Evolutionary conservation across 305 asterid species (phyloP).

Genomic region (Solanum hybrid): DNA sequence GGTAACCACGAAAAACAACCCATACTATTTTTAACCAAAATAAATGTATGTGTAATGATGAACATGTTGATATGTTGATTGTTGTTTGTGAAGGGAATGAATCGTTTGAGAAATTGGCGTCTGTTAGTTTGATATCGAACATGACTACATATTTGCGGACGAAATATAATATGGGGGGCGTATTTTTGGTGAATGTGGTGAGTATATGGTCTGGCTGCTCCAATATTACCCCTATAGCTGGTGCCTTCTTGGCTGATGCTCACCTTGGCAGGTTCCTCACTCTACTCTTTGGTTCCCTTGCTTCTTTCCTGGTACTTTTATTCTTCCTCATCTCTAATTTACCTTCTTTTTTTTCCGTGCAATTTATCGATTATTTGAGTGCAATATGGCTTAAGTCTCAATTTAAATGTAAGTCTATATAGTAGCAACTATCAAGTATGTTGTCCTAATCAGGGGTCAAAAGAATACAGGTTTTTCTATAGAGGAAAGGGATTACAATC

Average conservation of each 20-base stretch:
- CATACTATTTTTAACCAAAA: background rate
- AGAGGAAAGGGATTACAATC: background rate
- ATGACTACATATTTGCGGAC: conserved; percentile 52
- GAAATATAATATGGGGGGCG: conserved; percentile 52
- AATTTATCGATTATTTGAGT: background rate
- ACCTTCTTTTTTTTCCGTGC: background rate
- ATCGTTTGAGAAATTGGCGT: conserved; percentile 78
- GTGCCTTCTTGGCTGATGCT: conserved; percentile 61
- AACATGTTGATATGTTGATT: background rate
- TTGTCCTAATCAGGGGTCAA: background rate
- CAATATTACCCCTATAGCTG: conserved; percentile 45
- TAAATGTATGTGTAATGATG: background rate
- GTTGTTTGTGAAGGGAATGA: conserved; percentile 40
- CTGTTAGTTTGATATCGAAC: conserved; percentile 63
- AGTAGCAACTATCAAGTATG: background rate
- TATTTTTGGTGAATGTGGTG: conserved; percentile 55
- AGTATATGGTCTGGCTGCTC: conserved; percentile 58
- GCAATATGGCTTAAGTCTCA: background rate
- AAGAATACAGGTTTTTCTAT: background rate
- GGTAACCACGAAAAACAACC: conserved; percentile 23
- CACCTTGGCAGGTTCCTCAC: conserved; percentile 57
- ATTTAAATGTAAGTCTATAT: background rate
- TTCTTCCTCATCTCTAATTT: background rate
- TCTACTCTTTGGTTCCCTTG: conserved; percentile 52
- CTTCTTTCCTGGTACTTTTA: conserved; percentile 37